Evolutionary conservation across 345 rosid species (phyloP).

Genomic region (Hypericum androsaemum): DNA sequence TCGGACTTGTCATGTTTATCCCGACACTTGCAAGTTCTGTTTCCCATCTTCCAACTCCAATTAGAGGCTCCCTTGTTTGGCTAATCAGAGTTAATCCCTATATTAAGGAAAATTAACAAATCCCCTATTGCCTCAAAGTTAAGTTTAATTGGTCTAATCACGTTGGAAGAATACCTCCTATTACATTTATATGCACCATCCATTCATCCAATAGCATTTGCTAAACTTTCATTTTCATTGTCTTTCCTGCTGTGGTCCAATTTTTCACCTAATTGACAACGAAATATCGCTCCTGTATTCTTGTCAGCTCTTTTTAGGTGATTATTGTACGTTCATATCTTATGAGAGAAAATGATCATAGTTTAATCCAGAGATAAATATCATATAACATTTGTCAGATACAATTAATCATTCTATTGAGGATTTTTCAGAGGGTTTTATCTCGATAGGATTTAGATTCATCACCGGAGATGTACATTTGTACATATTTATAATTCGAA

Average conservation of each 20-base stretch:
- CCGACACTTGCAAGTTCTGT: constrained; percentile 42
- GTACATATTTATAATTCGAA: no score
- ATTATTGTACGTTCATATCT: not conserved
- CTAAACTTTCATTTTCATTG: constrained; percentile 11
- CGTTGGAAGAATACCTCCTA: not conserved
- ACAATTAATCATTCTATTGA: no score
- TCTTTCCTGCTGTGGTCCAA: constrained; percentile 11
- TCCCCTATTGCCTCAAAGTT: constrained; percentile 10
- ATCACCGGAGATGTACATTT: no score
- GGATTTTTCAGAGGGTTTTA: no score
- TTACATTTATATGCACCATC: no score
- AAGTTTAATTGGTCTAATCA: constrained; percentile 7
- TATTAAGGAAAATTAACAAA: constrained; percentile 20
- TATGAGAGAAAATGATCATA: no score
- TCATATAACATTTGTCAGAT: no score
- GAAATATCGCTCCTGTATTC: not conserved
- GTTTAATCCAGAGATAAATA: no score
- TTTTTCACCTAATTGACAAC: constrained; percentile 14
- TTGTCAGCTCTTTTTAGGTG: not conserved
- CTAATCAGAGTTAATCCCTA: constrained; percentile 15
- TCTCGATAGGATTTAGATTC: no score
- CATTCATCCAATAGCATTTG: no score
- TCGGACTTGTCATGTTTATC: constrained; percentile 30
- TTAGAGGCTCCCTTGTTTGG: constrained; percentile 18
- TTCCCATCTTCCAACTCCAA: constrained; percentile 45